A percentile compares a stretch with the other conserved stretches of the same genome.
phyloP scores from a whole-genome alignment of 805 yeast species.

The Saccharomycopsis malanga region DNA sequence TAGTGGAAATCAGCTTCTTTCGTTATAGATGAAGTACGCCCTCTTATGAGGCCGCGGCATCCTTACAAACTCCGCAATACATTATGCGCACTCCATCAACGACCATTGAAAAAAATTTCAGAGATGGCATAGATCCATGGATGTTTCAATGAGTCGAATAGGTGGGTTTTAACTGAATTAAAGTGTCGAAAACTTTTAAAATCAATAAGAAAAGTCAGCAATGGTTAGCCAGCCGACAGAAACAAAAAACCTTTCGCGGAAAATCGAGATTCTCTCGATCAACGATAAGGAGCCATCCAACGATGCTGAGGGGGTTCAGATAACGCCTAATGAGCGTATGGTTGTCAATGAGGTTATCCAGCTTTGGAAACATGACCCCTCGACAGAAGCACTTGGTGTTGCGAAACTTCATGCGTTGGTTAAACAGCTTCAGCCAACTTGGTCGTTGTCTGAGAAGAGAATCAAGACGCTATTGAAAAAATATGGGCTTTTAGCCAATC shows the following conservation, averaged over 20 bases:
- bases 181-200: too few relatives aligned
- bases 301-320: constrained; percentile 11
- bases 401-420: constrained; percentile 46
- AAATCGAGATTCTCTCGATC: constrained; percentile 19
- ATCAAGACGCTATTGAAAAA: constrained; percentile 46
- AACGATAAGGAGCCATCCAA: constrained; percentile 17
- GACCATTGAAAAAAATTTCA: too few relatives aligned
- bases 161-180: too few relatives aligned
- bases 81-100: too few relatives aligned
- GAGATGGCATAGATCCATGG: too few relatives aligned
- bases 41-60: too few relatives aligned
- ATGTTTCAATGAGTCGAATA: too few relatives aligned
- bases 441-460: constrained; percentile 58
- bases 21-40: too few relatives aligned
- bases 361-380: constrained; percentile 63
- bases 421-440: constrained; percentile 44
- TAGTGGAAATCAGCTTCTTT: too few relatives aligned
- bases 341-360: constrained; percentile 53
- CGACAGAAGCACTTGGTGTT: constrained; percentile 50
- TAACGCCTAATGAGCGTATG: constrained; percentile 52
- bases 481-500: constrained; percentile 45
- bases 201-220: too few relatives aligned
- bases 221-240: constrained; percentile 4
- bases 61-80: too few relatives aligned
- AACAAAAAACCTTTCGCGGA: neutral